Evolutionary conservation across 129 eudicot genomes (phyloP), one percentile per base, ranked within the genome.

Genomic region (Mikania micrantha): DNA sequence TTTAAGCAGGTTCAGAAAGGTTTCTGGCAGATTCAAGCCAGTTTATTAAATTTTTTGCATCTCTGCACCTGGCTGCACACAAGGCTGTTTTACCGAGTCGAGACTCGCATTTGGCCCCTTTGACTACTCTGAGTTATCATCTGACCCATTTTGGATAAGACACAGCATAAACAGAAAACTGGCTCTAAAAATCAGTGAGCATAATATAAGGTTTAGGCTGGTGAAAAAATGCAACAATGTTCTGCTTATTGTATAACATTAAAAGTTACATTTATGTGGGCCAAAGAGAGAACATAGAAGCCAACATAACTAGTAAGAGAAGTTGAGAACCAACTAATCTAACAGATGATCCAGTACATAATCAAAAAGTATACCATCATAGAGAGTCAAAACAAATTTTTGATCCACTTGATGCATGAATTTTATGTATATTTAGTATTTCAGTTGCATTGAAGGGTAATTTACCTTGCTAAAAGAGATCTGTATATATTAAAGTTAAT

Each of bases 391-490:
- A 25, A 47, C 57, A 66, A 24, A 66, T 17, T 45, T 29, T 32
- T 32, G 6, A 66, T 21, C 63, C 49, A 20, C 9, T 13, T 59
- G n/a, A 72, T 59, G 60, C 58, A 44, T 61, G 68, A 60, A 19
- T 13, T 47, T 47, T 19, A 29, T 4, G 60, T 69, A 35, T 25
- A 56, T 27, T 32, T 17, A 41, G 41, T 35, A 32, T 21, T 67
- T 21, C 34, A 16, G 53, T 50, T 39, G 25, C 48, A 57, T 32
- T 64, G 35, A 29, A 21, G 1, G 69, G 62, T 15, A 70, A n/a
- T 24, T 28, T 66, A 27, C 54, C 69, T 70, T 36, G 57, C 44
- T 36, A 62, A 17, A 8, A 69, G 54, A 69, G 53, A 69, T 59
- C 24, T 45, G 57, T 64, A 66, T 38, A 49, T 48, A 68, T 25